A percentile compares a stretch with the other conserved stretches of the same genome.
These are phyloP conservation scores for Solanum microdontum DNA, from an alignment of 257 asterid species.

Conservation along the genomic window DNA sequence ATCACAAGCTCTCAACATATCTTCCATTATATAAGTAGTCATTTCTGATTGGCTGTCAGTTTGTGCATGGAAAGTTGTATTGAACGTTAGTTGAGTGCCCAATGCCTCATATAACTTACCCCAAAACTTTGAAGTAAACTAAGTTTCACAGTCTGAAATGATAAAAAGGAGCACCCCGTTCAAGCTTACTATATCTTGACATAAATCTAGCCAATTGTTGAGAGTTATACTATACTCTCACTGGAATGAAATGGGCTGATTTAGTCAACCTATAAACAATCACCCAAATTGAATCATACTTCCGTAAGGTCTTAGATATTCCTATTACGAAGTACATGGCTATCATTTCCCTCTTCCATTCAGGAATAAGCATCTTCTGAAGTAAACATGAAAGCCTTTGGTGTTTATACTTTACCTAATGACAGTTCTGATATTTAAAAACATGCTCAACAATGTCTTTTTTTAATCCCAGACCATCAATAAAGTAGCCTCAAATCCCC, in stretches of 20 bases:
- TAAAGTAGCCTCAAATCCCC: neutral
- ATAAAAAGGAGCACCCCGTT: neutral
- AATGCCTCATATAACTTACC: neutral
- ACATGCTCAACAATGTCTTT: neutral
- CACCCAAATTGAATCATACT: neutral
- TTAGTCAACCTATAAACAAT: neutral
- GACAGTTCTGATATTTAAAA: neutral
- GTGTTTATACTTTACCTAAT: neutral
- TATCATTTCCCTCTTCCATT: neutral
- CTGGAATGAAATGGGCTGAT: neutral
- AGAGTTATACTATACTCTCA: neutral
- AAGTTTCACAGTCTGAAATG: neutral
- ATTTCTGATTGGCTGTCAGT: neutral
- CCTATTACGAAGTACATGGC: neutral
- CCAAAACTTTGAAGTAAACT: neutral
- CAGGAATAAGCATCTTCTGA: neutral
- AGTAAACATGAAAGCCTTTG: neutral
- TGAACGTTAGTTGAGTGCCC: neutral
- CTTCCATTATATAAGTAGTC: neutral
- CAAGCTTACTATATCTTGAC: neutral
- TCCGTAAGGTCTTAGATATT: neutral
- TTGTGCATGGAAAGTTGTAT: neutral
- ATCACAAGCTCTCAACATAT: neutral
- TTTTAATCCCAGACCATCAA: neutral
- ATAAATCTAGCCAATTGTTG: neutral